Evolutionary conservation across 2,329 filamentous ascomycete genomes (phyloP).

Genomic region (Biscogniauxia marginata): DNA sequence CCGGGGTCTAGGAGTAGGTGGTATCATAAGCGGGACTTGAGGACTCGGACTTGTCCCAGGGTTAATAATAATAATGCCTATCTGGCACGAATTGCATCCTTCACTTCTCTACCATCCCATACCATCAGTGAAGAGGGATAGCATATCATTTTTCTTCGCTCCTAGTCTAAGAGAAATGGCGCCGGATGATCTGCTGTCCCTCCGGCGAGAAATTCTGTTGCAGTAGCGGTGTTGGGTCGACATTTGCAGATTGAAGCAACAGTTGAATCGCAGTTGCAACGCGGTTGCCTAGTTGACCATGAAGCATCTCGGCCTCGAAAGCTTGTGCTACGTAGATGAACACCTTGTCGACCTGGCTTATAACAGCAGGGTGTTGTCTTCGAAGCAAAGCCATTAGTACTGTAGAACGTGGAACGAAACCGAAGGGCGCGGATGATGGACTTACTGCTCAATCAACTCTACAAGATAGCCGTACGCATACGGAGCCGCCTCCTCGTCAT

Average conservation of each 20-base stretch:
- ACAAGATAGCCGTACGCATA: constrained; percentile 93
- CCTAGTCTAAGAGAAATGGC: constrained; percentile 64
- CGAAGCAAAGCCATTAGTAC: background rate
- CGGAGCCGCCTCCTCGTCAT: constrained; percentile 95
- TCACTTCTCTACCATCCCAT: background rate
- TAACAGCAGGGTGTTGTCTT: constrained; percentile 82
- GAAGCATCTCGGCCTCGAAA: constrained; percentile 85
- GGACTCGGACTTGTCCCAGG: background rate
- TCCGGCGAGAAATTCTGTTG: constrained; percentile 70
- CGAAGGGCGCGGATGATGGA: constrained; percentile 29
- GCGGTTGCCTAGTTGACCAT: constrained; percentile 75
- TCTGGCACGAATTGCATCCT: background rate
- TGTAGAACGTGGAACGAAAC: background rate
- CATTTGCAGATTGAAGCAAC: constrained; percentile 68
- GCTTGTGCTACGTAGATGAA: constrained; percentile 86
- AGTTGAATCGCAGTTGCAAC: constrained; percentile 77
- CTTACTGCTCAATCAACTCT: constrained; percentile 92
- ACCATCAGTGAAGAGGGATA: background rate
- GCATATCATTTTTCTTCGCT: background rate
- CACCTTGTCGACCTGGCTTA: constrained; percentile 73
- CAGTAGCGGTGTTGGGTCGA: constrained; percentile 75
- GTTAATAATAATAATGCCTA: background rate
- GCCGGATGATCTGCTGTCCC: constrained; percentile 75
- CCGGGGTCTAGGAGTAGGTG: background rate
- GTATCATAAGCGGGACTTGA: background rate